These are phyloP conservation scores for Metschnikowia henanensis DNA, from an alignment of 805 yeast genomes.

Conservation along the genomic window DNA sequence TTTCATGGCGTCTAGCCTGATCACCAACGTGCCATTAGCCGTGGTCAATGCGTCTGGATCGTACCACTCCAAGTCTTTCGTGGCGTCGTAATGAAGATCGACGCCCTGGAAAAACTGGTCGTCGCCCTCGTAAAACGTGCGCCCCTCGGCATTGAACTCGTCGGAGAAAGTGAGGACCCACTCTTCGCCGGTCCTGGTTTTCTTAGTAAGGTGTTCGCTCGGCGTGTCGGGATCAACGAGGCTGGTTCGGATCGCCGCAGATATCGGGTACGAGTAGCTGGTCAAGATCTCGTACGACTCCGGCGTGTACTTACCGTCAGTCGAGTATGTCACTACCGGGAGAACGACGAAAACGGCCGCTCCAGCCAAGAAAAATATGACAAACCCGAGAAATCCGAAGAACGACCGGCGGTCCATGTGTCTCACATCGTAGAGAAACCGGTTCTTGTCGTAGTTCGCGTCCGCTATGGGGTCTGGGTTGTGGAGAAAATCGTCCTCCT, in stretches of 20 bases:
- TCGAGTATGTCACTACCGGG: slow-evolving; percentile 85
- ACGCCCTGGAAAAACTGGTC: slow-evolving; percentile 91
- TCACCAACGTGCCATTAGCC: slow-evolving; percentile 62
- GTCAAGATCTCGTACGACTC: slow-evolving; percentile 48
- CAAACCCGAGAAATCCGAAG: slow-evolving; percentile 59
- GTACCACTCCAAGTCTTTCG: slow-evolving; percentile 92
- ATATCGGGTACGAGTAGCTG: slow-evolving; percentile 54
- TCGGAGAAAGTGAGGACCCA: slow-evolving; percentile 88
- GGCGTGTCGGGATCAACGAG: slow-evolving; percentile 79
- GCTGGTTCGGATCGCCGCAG: slow-evolving; percentile 59
- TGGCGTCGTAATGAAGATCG: slow-evolving; percentile 82
- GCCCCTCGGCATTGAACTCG: slow-evolving; percentile 86
- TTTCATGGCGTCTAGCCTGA: slow-evolving; percentile 78
- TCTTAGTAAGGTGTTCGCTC: slow-evolving; percentile 44
- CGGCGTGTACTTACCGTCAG: slow-evolving; percentile 30
- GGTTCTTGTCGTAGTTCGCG: slow-evolving; percentile 74
- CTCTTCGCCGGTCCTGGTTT: slow-evolving; percentile 23
- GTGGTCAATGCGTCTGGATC: slow-evolving; percentile 89
- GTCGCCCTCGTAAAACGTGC: slow-evolving; percentile 88
- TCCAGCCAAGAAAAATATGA: slow-evolving; percentile 59
- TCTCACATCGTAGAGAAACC: slow-evolving; percentile 64
- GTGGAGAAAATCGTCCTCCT: slow-evolving; percentile 91
- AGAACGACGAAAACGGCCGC: slow-evolving; percentile 67
- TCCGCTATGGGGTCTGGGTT: slow-evolving; percentile 96
- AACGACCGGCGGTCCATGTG: slow-evolving; percentile 61